phyloP scores from a whole-genome alignment of 306 rosid genomes.

The Vigna radiata region DNA sequence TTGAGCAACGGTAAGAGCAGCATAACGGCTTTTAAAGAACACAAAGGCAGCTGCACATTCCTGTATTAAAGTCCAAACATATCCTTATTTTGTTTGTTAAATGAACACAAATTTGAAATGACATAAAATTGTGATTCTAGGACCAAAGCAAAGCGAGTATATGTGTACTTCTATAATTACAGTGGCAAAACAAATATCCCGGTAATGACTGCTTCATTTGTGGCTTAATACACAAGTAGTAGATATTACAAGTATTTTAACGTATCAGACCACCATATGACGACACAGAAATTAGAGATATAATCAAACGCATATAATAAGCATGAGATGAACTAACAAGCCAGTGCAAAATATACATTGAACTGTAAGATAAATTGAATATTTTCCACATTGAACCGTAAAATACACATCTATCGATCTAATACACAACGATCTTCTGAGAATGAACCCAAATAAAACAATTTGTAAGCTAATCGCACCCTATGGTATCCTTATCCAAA shows the following conservation, averaged over 20 bases:
- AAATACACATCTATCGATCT: no score
- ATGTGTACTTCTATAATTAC: conserved; percentile 4
- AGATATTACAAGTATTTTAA: conserved; percentile 20
- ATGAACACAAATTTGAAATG: conserved; percentile 11
- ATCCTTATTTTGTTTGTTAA: conserved; percentile 5
- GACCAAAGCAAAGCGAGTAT: neutral
- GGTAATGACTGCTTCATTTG: neutral
- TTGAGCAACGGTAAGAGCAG: conserved; percentile 69
- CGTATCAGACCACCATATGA: neutral
- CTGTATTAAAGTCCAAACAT: conserved; percentile 52
- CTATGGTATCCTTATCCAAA: neutral
- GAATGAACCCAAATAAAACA: no score
- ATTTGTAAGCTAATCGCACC: no score
- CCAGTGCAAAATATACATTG: conserved; percentile 9
- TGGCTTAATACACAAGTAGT: neutral
- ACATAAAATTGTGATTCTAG: neutral
- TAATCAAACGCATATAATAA: neutral
- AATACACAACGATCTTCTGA: no score
- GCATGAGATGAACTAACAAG: conserved; percentile 19
- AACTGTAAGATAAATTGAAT: conserved; percentile 14
- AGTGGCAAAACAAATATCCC: neutral
- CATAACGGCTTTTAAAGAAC: conserved; percentile 91
- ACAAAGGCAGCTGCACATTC: conserved; percentile 93
- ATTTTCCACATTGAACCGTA: neutral
- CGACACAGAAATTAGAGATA: neutral